Evolutionary conservation across 306 rosid species (phyloP), one percentile per base, ranked within the genome.

Genomic region (Vigna unguiculata): DNA sequence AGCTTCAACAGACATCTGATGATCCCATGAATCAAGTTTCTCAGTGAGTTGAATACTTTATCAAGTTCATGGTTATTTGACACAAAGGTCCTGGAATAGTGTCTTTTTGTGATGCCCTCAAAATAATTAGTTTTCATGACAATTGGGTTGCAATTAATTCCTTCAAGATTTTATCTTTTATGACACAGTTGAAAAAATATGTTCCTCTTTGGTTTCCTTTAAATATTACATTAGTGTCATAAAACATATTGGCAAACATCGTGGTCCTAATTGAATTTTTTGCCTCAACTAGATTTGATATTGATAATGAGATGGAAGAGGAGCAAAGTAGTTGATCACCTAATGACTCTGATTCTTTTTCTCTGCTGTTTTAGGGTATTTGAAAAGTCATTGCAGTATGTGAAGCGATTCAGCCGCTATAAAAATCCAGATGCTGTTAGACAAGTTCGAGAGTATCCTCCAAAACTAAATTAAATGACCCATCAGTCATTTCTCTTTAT

Each of bases 401-500:
- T 95, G 84, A 95, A 95, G 91, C 97, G 96, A 12, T 92, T 95
- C 68, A 95, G 98, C 84, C 96, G 98, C 30, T 95, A 95, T 36
- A 95, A 92, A 84, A 95, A 92, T 81, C 97, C 98, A 0, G 97
- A 92, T 87, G 98, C 98, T 70, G 97, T 95, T 43, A 89, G 97
- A 84, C 98, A 95, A 90, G 98, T 95, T 12, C 88, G 98, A 87
- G 98, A 95, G 98, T 95, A 92, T 95, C 97, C 97, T 92, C 9
- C 54, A 4, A 74, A 77, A 32, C 43, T 61, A 32, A 52, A 16
- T 38, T 36, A 76, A 67, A 67, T 72, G 80, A 61, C 28, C 13
- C 28, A 22, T 22, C 54, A 61, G 43, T 59, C 20, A 21, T 67
- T 80, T 70, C 45, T 25, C 25, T 47, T 51, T 54, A 4, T 65